Evolutionary conservation across 768 basidiomycete species (phyloP), one percentile per base, ranked within the genome.

Genomic region (Rhizopogon vesiculosus): DNA sequence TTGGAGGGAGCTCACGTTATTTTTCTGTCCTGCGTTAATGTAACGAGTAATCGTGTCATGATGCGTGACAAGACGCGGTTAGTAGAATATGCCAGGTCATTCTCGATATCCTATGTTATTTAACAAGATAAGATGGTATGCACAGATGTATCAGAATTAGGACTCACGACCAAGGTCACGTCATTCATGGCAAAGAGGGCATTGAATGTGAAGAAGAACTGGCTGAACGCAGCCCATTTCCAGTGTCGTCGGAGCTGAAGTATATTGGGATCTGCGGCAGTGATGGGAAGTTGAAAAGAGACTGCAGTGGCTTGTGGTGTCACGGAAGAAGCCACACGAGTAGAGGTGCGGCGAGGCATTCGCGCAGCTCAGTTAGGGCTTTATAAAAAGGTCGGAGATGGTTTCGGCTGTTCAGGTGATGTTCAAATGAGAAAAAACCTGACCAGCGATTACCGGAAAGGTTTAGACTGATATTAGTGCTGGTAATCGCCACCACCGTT

Each of bases 141-240:
- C 5, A 41, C 25, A 46, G 9, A 28, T 50, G 56, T 35, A 1
- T 15, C 16, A 57, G 56, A 22, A 57, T 22, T 7, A 5, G 58
- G 7, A 73, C 79, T 61, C 66, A 91, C 90, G 56, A 72, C 66
- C 41, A 91, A 72, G 42, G 89, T 77, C 59, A 93, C 81, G 64
- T 90, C 88, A 43, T 80, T 72, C 75, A 88, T 78, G 40, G 83
- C 76, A 60, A 95, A 81, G 55, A 94, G 77, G 49, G 80, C 79
- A 46, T 80, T 78, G 73, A 95, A 96, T 28, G 88, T 92, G 69
- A 80, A 87, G 73, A 91, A 87, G 79, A 96, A 95, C 69, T 95
- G 92, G 71, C 82, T 82, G 71, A 94, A 89, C 25, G 87, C 88
- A 5, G 93, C 93, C 92, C 92, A 96, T 77, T 89, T 86, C 91